Evolutionary conservation across 2,329 filamentous ascomycete genomes (phyloP), one percentile per base, ranked within the genome.

Genomic region (Monilinia aucupariae): DNA sequence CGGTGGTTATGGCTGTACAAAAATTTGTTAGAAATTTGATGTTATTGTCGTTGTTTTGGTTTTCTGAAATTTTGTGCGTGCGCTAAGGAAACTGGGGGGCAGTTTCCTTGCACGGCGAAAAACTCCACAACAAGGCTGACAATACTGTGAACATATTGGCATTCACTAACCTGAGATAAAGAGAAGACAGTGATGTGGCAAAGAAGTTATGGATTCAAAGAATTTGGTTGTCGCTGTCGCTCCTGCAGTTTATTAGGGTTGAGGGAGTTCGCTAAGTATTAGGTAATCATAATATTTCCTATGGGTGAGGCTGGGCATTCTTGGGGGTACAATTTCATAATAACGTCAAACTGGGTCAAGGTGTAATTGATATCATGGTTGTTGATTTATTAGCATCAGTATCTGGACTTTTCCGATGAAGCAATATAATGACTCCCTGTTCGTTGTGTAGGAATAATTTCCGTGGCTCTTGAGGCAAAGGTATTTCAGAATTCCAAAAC

Each of bases 1-100:
- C 63, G 72, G 76, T 64, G 75, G 72, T 77, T 64, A 74, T 70
- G 71, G 73, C 71, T 73, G 62, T 54, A 53, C 47, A 55, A 50
- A 56, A 43, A 60, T 60, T 51, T 64, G 66, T 72, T 70, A 72
- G 71, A 64, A 69, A 52, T 61, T 56, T 63, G 53, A 59, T 53
- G 32, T 27, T 60, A 60, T 43, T 51, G 48, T 61, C 43, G 56
- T 53, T 63, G 27, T 50, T 64, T 62, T 61, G 59, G 37, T 56
- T 62, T 68, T 68, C 68, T 63, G 27, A 37, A 61, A 72, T 64
- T 64, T 71, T 69, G 68, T 58, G 64, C 60, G 65, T 71, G 70
- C 70, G 70, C 68, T 68, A 56, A 61, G 65, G 48, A 45, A 55
- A 59, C 32, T 47, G 34, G 39, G 43, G 51, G n/a, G 50, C 34